Evolutionary conservation across 164 flowering plant species (phyloP).

Genomic region (Annona cherimola): DNA sequence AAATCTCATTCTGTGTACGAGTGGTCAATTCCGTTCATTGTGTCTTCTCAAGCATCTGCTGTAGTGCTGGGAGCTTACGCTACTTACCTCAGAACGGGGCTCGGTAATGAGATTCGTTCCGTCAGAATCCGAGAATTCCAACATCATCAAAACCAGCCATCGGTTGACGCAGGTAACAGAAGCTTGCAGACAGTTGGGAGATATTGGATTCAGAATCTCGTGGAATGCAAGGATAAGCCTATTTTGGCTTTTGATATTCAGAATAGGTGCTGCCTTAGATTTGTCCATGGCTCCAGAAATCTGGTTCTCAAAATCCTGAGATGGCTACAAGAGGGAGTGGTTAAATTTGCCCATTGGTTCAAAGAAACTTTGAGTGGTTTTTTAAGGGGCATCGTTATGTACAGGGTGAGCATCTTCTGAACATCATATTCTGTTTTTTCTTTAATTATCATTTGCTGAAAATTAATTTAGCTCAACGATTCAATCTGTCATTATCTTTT

Average conservation of each 20-base stretch:
- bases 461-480: too few species aligned
- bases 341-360: too few species aligned
- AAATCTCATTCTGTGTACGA: constrained; percentile 49
- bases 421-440: too few species aligned
- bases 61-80: not conserved
- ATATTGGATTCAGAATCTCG: constrained; percentile 29
- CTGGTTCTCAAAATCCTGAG: constrained; percentile 6
- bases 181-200: constrained; percentile 23
- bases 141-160: not conserved
- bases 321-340: too few species aligned
- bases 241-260: not conserved
- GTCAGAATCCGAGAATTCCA: too few species aligned
- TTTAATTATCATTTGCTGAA: too few species aligned
- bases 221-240: constrained; percentile 16
- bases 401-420: too few species aligned
- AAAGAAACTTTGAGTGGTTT: too few species aligned
- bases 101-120: too few species aligned
- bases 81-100: constrained; percentile 5
- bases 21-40: constrained; percentile 29
- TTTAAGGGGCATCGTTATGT: too few species aligned
- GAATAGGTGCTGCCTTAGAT: not conserved
- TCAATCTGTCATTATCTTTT: too few species aligned
- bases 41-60: constrained; percentile 1
- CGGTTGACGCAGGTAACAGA: not conserved
- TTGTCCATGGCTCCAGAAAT: not conserved